Conservation (phyloP, 2,329 filamentous ascomycete species). For the Pestalotiopsis sp. region DNA sequence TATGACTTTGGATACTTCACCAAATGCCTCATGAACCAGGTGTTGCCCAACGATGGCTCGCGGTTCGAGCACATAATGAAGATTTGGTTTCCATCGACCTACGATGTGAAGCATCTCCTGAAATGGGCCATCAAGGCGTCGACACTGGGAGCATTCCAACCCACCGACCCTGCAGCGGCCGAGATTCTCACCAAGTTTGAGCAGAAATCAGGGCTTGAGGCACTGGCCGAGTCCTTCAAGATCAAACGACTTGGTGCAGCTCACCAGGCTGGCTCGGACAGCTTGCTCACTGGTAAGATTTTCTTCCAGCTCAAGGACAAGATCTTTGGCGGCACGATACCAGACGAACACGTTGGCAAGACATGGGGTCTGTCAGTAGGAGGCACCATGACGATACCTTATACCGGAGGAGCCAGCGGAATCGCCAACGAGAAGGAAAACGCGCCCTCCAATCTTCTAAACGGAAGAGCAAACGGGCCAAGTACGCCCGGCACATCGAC, state of each 20-base stretch:
- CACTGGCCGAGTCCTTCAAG: constrained; percentile 90
- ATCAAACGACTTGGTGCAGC: constrained; percentile 85
- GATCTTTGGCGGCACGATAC: constrained; percentile 82
- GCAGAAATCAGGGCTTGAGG: constrained; percentile 88
- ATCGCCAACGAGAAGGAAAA: constrained; percentile 27
- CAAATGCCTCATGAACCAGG: constrained; percentile 84
- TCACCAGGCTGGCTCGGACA: constrained; percentile 93
- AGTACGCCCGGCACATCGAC: constrained; percentile 71
- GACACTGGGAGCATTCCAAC: constrained; percentile 63
- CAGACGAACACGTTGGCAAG: constrained; percentile 82
- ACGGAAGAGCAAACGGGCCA: constrained; percentile 41
- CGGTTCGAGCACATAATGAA: constrained; percentile 89
- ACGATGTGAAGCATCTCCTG: constrained; percentile 97
- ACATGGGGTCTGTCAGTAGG: constrained; percentile 89
- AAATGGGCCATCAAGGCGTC: constrained; percentile 79
- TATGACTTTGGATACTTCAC: constrained; percentile 98
- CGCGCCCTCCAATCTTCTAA: constrained; percentile 42
- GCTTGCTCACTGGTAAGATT: constrained; percentile 87
- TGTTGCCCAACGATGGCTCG: constrained; percentile 84
- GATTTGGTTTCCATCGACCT: constrained; percentile 89
- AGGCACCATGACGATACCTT: constrained; percentile 39
- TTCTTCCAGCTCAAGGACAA: constrained; percentile 92
- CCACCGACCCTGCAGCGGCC: constrained; percentile 63
- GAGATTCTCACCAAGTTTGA: constrained; percentile 85
- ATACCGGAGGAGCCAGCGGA: background rate